Evolutionary conservation across 352 stramenopile genomes (phyloP), one percentile per base, ranked within the genome.

Genomic region (Globisporangium acanthophoron): DNA sequence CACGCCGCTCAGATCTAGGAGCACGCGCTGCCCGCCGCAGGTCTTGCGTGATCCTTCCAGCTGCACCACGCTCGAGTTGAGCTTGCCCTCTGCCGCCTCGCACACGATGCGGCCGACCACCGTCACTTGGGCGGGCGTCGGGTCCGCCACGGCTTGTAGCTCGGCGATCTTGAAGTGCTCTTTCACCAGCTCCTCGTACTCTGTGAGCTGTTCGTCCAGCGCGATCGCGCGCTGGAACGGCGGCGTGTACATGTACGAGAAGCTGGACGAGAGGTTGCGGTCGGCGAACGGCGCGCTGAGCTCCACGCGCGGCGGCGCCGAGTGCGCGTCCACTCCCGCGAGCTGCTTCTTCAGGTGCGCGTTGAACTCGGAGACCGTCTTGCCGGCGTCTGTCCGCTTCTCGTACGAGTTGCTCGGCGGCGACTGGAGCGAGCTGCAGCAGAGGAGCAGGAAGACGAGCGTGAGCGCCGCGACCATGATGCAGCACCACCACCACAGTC

Each of bases 181-280:
- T 57, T 86, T 90, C 8, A 92, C 66, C 5, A 89, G 68, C 60
- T 88, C 73, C 46, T 92, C 81, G 51, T 91, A 92, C 56, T 90
- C 79, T 2, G 76, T 64, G 49, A 94, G 70, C 40, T 92, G 81
- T 20, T 90, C 74, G 54, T 94, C 85, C 46, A 94, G 53, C 20
- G 81, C 80, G 52, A 92, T 71, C 11, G 83, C 83, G 47, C 83
- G 76, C 29, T 93, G 72, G 54, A 90, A 90, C 40, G 83, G 71
- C 33, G 85, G 81, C 11, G 85, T 93, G 70, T 93, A 94, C 85
- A 94, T 94, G 65, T 90, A 94, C 51, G 72, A 69, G 1, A 73
- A 74, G 52, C 80, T 76, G 15, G 77, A 43, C 45, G 71, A 56
- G 47, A 88, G 64, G 56, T 92, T 92, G 20, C 74, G 78, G 27